Percentiles rank a stretch among this genome's conserved stretches.
Conservation (phyloP, 352 stramenopile genomes). For the Pythium inflatum region DNA sequence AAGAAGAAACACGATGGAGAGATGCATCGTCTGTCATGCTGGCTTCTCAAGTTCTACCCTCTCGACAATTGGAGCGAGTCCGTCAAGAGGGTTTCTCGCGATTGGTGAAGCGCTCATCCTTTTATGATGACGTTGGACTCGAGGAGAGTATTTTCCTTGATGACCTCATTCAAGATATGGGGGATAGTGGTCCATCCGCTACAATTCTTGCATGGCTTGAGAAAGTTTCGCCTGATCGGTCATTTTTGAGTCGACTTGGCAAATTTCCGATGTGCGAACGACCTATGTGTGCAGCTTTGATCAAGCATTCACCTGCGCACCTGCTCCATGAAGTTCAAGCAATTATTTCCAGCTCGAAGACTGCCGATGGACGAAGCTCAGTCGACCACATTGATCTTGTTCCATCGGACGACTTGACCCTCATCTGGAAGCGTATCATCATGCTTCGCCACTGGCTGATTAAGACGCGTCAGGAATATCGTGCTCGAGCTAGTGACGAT, state of each 20-base stretch:
- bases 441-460: slow-evolving; percentile 86
- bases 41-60: not conserved
- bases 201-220: slow-evolving; percentile 80
- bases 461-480: slow-evolving; percentile 79
- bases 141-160: slow-evolving; percentile 58
- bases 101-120: slow-evolving; percentile 32
- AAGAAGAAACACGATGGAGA: slow-evolving; percentile 28
- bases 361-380: slow-evolving; percentile 25
- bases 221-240: slow-evolving; percentile 71
- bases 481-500: slow-evolving; percentile 59
- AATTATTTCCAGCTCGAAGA: slow-evolving; percentile 58
- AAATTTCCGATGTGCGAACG: slow-evolving; percentile 75
- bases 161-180: slow-evolving; percentile 64
- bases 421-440: slow-evolving; percentile 82
- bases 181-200: slow-evolving; percentile 53
- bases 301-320: slow-evolving; percentile 79
- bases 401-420: slow-evolving; percentile 71
- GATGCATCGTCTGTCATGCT: not conserved
- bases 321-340: slow-evolving; percentile 79
- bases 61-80: slow-evolving; percentile 19
- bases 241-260: slow-evolving; percentile 76
- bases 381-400: slow-evolving; percentile 59
- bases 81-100: slow-evolving; percentile 16
- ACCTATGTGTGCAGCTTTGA: slow-evolving; percentile 71
- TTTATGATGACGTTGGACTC: slow-evolving; percentile 35